A percentile compares a stretch with the other conserved stretches of the same genome.
Evolutionary conservation across 768 basidiomycete species (phyloP).

Genomic region (Tremella yokohamensis): DNA sequence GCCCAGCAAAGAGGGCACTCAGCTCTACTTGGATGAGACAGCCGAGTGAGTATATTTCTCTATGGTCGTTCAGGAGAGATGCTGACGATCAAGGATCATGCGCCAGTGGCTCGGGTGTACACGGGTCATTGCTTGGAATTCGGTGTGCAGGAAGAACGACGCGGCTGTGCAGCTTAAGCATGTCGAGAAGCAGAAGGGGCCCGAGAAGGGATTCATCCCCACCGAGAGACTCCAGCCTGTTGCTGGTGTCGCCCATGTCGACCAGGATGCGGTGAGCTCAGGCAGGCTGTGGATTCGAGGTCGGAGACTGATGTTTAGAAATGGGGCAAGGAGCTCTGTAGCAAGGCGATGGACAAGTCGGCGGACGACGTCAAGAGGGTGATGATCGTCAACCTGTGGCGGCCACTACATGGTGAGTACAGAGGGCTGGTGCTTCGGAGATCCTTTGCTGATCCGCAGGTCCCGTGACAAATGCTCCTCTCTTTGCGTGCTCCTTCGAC

Average conservation of each 20-base stretch:
- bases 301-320: conserved; percentile 5
- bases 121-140: conserved; percentile 35
- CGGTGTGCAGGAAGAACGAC: conserved; percentile 18
- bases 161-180: conserved; percentile 11
- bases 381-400: conserved; percentile 37
- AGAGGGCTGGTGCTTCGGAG: not conserved
- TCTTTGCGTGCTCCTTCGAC: conserved; percentile 17
- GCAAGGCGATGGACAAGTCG: conserved; percentile 13
- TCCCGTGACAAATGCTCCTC: conserved; percentile 36
- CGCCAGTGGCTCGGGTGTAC: conserved; percentile 16
- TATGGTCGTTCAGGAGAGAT: not conserved
- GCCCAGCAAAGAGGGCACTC: conserved; percentile 20
- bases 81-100: conserved; percentile 10
- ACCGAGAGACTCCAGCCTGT: conserved; percentile 19
- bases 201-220: conserved; percentile 25
- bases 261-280: conserved; percentile 26
- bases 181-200: conserved; percentile 21
- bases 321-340: conserved; percentile 27
- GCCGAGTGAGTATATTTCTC: conserved; percentile 18
- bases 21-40: conserved; percentile 22
- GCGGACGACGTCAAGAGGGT: conserved; percentile 14
- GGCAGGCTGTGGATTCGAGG: not conserved
- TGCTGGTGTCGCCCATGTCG: conserved; percentile 29
- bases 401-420: conserved; percentile 31
- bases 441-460: conserved; percentile 7